These are phyloP conservation scores for Xylaria sp. DNA, from an alignment of 2,329 filamentous ascomycete species.

Conservation along the genomic window DNA sequence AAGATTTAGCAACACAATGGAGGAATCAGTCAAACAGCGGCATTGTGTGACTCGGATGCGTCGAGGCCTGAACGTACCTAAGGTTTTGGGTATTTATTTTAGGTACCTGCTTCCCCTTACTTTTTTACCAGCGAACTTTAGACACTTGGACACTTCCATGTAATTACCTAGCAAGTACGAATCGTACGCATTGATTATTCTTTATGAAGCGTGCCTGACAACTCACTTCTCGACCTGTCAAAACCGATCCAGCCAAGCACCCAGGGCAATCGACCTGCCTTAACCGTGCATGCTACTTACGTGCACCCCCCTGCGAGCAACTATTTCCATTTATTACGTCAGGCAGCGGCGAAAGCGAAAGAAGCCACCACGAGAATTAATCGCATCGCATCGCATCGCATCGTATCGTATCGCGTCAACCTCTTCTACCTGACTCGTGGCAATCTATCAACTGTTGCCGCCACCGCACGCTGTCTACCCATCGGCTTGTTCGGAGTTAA, in stretches of 20 bases:
- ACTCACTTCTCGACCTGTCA: neutral
- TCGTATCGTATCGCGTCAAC: no score
- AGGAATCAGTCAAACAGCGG: neutral
- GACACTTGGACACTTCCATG: no score
- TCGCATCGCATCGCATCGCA: neutral
- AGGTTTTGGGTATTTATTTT: constrained; percentile 3
- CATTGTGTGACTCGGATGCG: constrained; percentile 11
- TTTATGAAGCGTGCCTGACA: neutral
- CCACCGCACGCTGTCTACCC: neutral
- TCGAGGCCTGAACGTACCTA: neutral
- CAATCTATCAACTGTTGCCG: neutral
- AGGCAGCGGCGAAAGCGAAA: constrained; percentile 14
- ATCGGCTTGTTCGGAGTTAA: neutral
- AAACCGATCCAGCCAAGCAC: no score
- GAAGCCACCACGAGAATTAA: neutral
- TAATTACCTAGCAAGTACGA: no score
- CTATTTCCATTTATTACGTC: constrained; percentile 11
- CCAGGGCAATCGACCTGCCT: neutral
- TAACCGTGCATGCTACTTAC: constrained; percentile 1
- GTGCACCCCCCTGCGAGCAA: constrained; percentile 5
- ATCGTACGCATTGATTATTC: no score
- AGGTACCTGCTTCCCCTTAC: no score
- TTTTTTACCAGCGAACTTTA: no score
- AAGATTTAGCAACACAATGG: neutral
- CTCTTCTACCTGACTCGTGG: neutral